These are phyloP conservation scores for Teunomyces kruisii DNA, from an alignment of 805 yeast species.

Conservation along the genomic window DNA sequence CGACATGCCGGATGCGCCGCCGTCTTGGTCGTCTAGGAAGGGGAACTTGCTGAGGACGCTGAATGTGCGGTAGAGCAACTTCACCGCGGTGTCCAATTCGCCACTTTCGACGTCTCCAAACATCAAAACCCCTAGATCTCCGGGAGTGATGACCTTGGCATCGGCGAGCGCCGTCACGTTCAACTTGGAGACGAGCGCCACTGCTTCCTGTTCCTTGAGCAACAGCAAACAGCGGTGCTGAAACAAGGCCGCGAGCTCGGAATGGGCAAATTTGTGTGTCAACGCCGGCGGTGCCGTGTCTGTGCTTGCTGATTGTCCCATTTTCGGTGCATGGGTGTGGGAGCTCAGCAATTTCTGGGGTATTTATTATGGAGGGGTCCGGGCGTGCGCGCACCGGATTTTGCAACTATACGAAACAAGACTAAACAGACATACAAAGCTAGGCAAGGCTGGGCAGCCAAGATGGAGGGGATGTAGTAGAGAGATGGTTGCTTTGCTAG, in stretches of 20 bases:
- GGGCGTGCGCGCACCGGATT: background rate
- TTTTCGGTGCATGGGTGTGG: background rate
- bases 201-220: constrained; percentile 20
- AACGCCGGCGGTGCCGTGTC: background rate
- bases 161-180: constrained; percentile 16
- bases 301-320: constrained; percentile 20
- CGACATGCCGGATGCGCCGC: constrained; percentile 40
- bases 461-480: too few relatives aligned
- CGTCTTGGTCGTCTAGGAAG: constrained; percentile 34
- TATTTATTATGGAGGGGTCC: background rate
- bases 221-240: constrained; percentile 14
- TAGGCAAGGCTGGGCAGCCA: background rate
- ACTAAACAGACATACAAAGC: background rate
- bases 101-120: constrained; percentile 10
- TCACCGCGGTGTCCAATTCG: background rate
- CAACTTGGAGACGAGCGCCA: constrained; percentile 14
- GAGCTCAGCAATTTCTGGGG: background rate
- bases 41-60: constrained; percentile 51
- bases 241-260: constrained; percentile 20
- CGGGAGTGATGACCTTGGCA: constrained; percentile 13
- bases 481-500: background rate
- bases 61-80: constrained; percentile 37
- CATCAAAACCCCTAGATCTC: constrained; percentile 23
- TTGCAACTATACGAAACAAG: background rate
- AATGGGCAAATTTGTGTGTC: constrained; percentile 5